Evolutionary conservation across 495 filamentous ascomycete species (phyloP).

Genomic region (Hyaloscypha finlandica): DNA sequence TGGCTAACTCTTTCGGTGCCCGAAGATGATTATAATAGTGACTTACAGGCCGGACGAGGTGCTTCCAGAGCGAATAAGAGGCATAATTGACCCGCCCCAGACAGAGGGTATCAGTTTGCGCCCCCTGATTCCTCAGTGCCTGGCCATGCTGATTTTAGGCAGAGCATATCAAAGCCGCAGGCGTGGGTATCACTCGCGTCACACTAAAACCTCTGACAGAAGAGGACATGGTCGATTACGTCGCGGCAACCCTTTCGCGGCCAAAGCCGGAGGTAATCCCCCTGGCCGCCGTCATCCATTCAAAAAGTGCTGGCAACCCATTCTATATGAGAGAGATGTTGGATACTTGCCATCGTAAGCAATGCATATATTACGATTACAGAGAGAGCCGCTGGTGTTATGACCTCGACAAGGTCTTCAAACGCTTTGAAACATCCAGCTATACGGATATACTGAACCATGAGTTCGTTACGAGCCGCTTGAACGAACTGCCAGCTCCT

Average conservation of each 20-base stretch:
- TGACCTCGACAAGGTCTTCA: conserved; percentile 79
- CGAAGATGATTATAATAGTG: conserved; percentile 68
- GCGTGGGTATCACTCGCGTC: conserved; percentile 60
- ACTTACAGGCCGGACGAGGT: conserved; percentile 61
- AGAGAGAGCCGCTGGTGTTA: conserved; percentile 77
- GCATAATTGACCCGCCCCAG: conserved; percentile 47
- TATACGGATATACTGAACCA: conserved; percentile 72
- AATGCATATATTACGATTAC: conserved; percentile 88
- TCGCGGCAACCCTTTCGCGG: conserved; percentile 69
- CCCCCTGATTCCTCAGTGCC: conserved; percentile 12
- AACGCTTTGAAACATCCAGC: conserved; percentile 74
- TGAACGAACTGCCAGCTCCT: conserved; percentile 72
- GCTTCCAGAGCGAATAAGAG: conserved; percentile 44
- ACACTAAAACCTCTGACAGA: conserved; percentile 67
- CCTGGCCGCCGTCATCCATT: conserved; percentile 72
- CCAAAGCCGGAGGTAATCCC: conserved; percentile 60
- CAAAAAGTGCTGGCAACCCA: conserved; percentile 79
- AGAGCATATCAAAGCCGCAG: conserved; percentile 31
- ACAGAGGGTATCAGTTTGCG: conserved; percentile 44
- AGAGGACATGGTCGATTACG: conserved; percentile 73
- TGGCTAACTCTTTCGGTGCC: not conserved
- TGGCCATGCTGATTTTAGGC: conserved; percentile 20
- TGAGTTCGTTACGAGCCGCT: conserved; percentile 73
- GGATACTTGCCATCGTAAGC: conserved; percentile 80
- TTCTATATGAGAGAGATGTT: conserved; percentile 92